Evolutionary conservation across 83 land plant genomes (phyloP).

Genomic region (Diphasiastrum complanatum): DNA sequence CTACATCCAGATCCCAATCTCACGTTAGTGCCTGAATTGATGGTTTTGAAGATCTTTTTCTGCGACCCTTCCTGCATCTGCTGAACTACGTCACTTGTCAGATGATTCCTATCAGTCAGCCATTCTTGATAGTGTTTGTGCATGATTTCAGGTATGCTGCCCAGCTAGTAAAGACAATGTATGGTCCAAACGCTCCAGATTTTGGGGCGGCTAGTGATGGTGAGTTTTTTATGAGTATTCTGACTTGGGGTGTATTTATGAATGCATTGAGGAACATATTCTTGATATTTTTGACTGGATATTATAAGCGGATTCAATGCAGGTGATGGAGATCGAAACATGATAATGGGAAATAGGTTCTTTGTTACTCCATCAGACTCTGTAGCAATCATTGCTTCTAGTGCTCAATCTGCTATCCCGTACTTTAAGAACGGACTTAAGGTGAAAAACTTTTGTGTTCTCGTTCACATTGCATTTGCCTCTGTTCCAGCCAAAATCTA

Average conservation of each 20-base stretch:
- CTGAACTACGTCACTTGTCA: no score
- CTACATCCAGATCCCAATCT: slow-evolving; percentile 98
- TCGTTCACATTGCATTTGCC: background rate
- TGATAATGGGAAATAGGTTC: slow-evolving; percentile 77
- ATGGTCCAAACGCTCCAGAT: slow-evolving; percentile 56
- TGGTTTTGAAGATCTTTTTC: no score
- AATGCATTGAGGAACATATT: background rate
- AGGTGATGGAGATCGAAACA: slow-evolving; percentile 98
- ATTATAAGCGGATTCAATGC: slow-evolving; percentile 6
- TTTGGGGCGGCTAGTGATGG: slow-evolving; percentile 99
- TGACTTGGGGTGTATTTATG: background rate
- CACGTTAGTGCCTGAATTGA: slow-evolving; percentile 48
- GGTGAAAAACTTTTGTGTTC: slow-evolving; percentile 26
- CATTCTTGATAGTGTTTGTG: no score
- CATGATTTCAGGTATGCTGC: slow-evolving; percentile 90
- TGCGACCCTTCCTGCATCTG: no score
- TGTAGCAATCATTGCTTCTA: slow-evolving; percentile 93
- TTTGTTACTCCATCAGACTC: slow-evolving; percentile 97
- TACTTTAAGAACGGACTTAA: slow-evolving; percentile 78
- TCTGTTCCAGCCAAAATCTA: background rate
- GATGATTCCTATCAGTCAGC: no score
- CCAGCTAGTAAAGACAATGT: slow-evolving; percentile 78
- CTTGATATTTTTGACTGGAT: background rate
- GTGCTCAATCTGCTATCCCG: slow-evolving; percentile 80
- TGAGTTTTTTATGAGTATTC: slow-evolving; percentile 21